Base-by-base conservation (phyloP, 1,139 yeast species). In the Candida tropicalis region DNA sequence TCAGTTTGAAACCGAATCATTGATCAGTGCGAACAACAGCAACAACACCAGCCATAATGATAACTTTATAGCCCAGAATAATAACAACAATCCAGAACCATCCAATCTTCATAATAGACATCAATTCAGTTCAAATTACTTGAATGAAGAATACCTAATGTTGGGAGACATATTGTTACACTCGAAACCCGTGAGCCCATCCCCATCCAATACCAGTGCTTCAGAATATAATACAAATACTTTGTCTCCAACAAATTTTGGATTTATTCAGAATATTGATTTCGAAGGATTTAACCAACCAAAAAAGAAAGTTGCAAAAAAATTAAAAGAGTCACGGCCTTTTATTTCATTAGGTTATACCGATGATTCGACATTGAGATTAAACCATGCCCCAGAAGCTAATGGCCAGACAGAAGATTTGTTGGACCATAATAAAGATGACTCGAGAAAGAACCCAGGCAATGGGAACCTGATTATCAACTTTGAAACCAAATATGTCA, bases 91-190 rank as follows among this genome's bases (percentile, higher is more conserved):
- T 13, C n/a, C 13, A 5, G 17, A 15, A 23, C 9, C 11, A 16
- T 27, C 35, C 12, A 23, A 38, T 22, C 25, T 25, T 25, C 16
- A 23, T 15, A 36, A 32, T 17, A 22, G 42, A 13, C 29, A 34
- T 5, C 44, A 45, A 27, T 53, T 53, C 31, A 49, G 41, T 55
- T 70, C 69, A 43, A 73, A 64, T 56, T 75, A 65, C 58, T 63
- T 65, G 49, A 79, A 79, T 57, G 81, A 79, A 48, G 87, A 82
- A 56, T 81, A 81, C 53, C 57, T 70, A 46, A 79, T 80, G 75
- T 61, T 82, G 48, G 82, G 84, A 9, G 84, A 79, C 54, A 70
- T 81, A 5, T 51, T 73, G 20, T 56, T 79, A 27, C 70, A 70
- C 39, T 73, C 79, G 25, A 75, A 77, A 49, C 81, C 82, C 2